phyloP scores from a whole-genome alignment of 2,329 filamentous ascomycete species.

The Phyllosticta capitalensis region DNA sequence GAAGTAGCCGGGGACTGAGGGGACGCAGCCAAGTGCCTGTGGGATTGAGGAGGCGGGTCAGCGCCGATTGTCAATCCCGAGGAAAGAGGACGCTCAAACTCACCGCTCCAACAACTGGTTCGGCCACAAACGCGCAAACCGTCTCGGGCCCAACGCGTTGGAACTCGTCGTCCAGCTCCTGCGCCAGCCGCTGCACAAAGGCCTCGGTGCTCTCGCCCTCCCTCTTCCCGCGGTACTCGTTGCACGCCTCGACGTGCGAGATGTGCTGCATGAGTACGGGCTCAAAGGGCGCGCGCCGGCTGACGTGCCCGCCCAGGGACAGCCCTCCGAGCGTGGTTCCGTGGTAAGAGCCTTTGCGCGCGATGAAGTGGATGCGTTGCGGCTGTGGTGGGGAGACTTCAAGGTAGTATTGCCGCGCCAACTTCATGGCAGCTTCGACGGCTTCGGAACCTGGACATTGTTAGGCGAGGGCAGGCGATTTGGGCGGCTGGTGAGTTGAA shows the following conservation, averaged over 20 bases:
- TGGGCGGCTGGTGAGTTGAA: not conserved
- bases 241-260: conserved; percentile 56
- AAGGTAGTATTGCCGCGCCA: conserved; percentile 56
- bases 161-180: conserved; percentile 61
- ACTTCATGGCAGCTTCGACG: conserved; percentile 58
- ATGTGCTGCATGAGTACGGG: conserved; percentile 48
- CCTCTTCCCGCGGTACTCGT: conserved; percentile 50
- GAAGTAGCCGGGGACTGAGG: conserved; percentile 59
- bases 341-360: conserved; percentile 58
- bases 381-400: conserved; percentile 46
- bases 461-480: conserved; percentile 4
- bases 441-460: conserved; percentile 52
- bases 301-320: conserved; percentile 52
- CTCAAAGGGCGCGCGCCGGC: conserved; percentile 52
- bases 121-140: conserved; percentile 63
- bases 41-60: not conserved
- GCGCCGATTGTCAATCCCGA: not conserved
- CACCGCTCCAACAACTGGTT: conserved; percentile 63
- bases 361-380: conserved; percentile 51
- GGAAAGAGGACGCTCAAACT: conserved; percentile 18
- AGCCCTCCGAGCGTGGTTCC: conserved; percentile 61
- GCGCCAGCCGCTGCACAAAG: conserved; percentile 52
- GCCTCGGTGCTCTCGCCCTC: conserved; percentile 44
- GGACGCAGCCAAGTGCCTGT: conserved; percentile 58
- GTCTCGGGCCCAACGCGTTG: conserved; percentile 51